Evolutionary conservation across 345 rosid species (phyloP).

Genomic region (Sisymbrium altissimum): DNA sequence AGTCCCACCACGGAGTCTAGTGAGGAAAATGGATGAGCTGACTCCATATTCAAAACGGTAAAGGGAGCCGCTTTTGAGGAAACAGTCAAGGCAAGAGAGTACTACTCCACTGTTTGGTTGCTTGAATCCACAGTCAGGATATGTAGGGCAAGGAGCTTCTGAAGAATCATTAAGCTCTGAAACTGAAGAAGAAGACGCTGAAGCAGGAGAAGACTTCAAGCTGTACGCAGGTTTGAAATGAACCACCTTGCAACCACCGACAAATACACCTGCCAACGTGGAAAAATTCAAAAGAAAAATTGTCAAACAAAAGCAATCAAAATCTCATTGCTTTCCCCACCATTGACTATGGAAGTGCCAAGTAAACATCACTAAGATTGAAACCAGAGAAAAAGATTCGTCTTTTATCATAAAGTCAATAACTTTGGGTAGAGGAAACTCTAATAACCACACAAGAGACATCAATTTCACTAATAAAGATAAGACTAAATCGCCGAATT

Average conservation of each 20-base stretch:
- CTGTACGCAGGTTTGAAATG: conserved; percentile 75
- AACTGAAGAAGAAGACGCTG: conserved; percentile 22
- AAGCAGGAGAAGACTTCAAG: background rate
- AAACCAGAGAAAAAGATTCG: background rate
- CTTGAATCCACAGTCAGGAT: conserved; percentile 91
- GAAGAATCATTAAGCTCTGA: conserved; percentile 40
- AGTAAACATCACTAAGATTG: conserved; percentile 10
- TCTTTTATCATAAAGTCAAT: background rate
- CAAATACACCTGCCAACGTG: conserved; percentile 62
- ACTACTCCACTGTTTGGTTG: conserved; percentile 76
- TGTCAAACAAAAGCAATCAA: conserved; percentile 21
- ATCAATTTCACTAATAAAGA: conserved; percentile 5
- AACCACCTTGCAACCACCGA: conserved; percentile 96
- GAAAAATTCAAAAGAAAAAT: conserved; percentile 6
- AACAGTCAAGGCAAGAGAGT: conserved; percentile 90
- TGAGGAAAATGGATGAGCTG: conserved; percentile 60
- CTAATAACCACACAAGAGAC: conserved; percentile 1
- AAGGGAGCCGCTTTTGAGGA: conserved; percentile 69
- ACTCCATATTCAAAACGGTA: conserved; percentile 81
- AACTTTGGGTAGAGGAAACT: background rate
- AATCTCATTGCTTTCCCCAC: background rate
- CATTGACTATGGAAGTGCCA: background rate
- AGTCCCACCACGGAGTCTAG: conserved; percentile 83
- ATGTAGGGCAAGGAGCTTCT: conserved; percentile 56
- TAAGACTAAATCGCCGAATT: background rate